phyloP scores from a whole-genome alignment of 176 grass and related monocot genomes.

The Rhynchospora breviuscula region DNA sequence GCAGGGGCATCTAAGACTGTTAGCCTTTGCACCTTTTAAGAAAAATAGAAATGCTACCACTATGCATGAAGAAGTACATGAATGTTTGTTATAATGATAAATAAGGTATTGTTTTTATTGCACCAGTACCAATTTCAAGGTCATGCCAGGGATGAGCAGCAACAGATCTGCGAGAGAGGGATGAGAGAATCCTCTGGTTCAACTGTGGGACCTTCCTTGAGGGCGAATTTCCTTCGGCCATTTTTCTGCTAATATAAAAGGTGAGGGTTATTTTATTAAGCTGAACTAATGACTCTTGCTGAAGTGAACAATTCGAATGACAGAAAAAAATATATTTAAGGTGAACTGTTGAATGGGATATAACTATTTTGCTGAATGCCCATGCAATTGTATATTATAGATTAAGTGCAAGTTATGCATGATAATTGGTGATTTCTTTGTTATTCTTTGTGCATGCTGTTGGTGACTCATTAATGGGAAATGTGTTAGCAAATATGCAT shows the following conservation, averaged over 20 bases:
- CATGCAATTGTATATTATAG: background rate
- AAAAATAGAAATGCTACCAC: background rate
- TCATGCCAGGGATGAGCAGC: slow-evolving; percentile 97
- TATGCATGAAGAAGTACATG: background rate
- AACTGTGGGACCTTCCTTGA: slow-evolving; percentile 39
- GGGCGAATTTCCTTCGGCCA: background rate
- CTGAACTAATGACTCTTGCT: background rate
- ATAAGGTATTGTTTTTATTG: background rate
- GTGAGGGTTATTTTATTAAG: background rate
- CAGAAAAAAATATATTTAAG: background rate
- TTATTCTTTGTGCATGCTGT: background rate
- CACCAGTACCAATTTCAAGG: slow-evolving; percentile 66
- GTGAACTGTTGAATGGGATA: background rate
- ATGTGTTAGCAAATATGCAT: background rate
- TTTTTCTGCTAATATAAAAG: background rate
- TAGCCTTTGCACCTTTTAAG: background rate
- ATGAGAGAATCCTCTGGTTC: slow-evolving; percentile 86
- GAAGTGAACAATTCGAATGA: background rate
- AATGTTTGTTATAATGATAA: background rate
- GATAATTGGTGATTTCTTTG: background rate
- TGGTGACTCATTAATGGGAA: background rate
- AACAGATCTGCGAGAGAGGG: slow-evolving; percentile 69
- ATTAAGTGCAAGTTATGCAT: background rate
- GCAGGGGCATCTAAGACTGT: background rate
- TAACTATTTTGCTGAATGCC: background rate